Conservation (phyloP, 2,329 filamentous ascomycete genomes). For the Cladosporium sp. region DNA sequence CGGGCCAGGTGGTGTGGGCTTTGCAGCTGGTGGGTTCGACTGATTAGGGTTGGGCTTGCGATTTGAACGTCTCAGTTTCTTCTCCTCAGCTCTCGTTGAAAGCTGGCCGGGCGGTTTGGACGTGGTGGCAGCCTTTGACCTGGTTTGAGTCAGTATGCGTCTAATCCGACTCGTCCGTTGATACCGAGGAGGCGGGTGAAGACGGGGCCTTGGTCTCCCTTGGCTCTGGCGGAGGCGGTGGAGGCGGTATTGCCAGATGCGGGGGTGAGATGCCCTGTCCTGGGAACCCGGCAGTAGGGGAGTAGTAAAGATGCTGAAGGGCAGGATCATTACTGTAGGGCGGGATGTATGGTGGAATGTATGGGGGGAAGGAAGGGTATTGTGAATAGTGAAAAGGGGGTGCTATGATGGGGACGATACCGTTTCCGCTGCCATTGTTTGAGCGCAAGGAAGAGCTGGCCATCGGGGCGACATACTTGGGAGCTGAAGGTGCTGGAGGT, state of each 20-base stretch:
- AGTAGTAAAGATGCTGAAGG: background rate
- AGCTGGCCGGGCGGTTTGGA: background rate
- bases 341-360: background rate
- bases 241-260: background rate
- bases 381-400: background rate
- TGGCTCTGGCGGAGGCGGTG: conserved; percentile 6
- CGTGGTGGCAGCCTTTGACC: background rate
- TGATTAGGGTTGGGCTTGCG: conserved; percentile 8
- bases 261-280: background rate
- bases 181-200: conserved; percentile 6
- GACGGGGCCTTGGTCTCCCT: background rate
- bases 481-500: background rate
- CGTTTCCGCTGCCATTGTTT: background rate
- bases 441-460: background rate
- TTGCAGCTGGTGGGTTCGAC: background rate
- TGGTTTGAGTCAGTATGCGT: conserved; percentile 1
- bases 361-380: background rate
- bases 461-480: conserved; percentile 13
- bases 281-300: background rate
- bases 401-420: background rate
- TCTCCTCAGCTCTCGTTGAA: background rate
- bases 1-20: background rate
- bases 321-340: background rate
- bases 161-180: conserved; percentile 8
- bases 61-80: conserved; percentile 4